Base-by-base conservation (phyloP, 768 basidiomycete species). In the Leccinum uliginosum region DNA sequence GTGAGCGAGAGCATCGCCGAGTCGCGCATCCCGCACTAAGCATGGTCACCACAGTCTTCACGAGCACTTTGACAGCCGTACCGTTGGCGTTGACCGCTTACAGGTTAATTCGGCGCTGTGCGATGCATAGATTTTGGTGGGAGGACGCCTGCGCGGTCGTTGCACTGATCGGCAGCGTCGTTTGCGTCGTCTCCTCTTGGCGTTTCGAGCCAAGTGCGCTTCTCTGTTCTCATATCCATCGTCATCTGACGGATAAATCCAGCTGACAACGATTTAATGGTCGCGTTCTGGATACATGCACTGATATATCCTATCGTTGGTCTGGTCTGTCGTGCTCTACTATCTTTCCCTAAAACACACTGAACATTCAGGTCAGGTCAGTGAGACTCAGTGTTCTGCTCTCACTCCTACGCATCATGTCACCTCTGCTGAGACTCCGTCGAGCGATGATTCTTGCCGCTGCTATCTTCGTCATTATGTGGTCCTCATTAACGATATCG, bases 131-230 rank as follows among this genome's bases (percentile, higher is more conserved):
- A 14, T 45, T 64, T 32, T 51, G 65, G 58, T 67, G 62, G 59
- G 67, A 69, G 29, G 67, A 67, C 47, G 46, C 21, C n/a, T 59
- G 47, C 14, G 58, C 52, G 9, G n/a, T 35, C 3, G 30, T 57
- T 35, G 64, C 54, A 38, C 11, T 21, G 30, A 24, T 49, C 15
- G 51, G 50, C 11, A 26, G 58, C 15, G 46, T 54, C 26, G 32
- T 53, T 11, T 67, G 35, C 30, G 14, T 56, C 17, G 48, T 56
- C 38, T 30, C 38, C 4, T 49, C 55, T 27, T 64, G 63, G 63
- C n/a, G 45, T 11, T 46, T 56, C 8, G 46, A 59, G 29, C 44
- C 53, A 2, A 32, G 61, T 60, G 34, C 35, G 58, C 3, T 17
- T 40, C 30, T 6, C 4, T 1, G 14, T 43, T 23, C 3, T 8